Evolutionary conservation across 2,329 filamentous ascomycete species (phyloP).

Genomic region (Paracoccidioides lutzii): DNA sequence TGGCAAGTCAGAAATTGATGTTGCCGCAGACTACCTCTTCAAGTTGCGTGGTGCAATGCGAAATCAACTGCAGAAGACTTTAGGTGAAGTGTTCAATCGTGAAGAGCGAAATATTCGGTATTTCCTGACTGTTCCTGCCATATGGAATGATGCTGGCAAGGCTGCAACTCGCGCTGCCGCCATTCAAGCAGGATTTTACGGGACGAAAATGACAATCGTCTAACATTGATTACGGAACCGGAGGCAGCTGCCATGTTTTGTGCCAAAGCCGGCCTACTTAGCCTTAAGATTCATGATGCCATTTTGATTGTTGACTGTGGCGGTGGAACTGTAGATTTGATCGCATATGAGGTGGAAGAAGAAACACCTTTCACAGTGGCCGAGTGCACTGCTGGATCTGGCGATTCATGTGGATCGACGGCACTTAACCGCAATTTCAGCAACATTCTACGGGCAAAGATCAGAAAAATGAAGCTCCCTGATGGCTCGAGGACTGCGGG

Average conservation of each 20-base stretch:
- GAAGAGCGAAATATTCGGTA: constrained; percentile 97
- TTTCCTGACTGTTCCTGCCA: constrained; percentile 95
- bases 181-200: constrained; percentile 93
- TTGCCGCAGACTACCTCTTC: constrained; percentile 98
- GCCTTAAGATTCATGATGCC: constrained; percentile 97
- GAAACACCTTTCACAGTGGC: constrained; percentile 94
- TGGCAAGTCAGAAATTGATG: constrained; percentile 97
- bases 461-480: constrained; percentile 96
- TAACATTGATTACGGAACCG: constrained; percentile 90
- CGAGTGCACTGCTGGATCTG: constrained; percentile 92
- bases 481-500: constrained; percentile 96
- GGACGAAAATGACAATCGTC: constrained; percentile 92
- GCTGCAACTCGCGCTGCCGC: constrained; percentile 90
- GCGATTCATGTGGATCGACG: constrained; percentile 96
- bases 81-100: constrained; percentile 93
- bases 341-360: constrained; percentile 96
- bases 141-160: constrained; percentile 98
- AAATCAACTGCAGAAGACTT: constrained; percentile 84
- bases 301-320: constrained; percentile 96
- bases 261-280: constrained; percentile 88
- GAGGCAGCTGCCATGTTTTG: constrained; percentile 97
- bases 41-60: constrained; percentile 96
- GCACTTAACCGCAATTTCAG: constrained; percentile 96
- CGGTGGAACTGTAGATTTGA: constrained; percentile 96
- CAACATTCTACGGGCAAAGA: constrained; percentile 94